Percentiles rank a stretch among this genome's conserved stretches.
phyloP scores from a whole-genome alignment of 1,139 yeast genomes.

The Yamadazyma jaroonii region DNA sequence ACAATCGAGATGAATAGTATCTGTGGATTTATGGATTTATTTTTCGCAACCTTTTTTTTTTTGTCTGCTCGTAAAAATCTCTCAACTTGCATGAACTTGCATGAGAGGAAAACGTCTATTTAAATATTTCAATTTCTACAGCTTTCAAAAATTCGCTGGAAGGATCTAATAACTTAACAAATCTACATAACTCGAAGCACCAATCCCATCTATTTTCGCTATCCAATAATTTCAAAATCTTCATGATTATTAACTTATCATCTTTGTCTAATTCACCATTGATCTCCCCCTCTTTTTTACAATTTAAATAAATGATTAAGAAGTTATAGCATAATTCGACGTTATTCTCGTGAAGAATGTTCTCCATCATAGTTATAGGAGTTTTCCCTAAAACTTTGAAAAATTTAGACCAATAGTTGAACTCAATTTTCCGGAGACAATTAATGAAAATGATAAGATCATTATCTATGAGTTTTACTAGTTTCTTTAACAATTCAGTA shows the following conservation, averaged over 20 bases:
- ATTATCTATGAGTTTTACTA: slow-evolving; percentile 29
- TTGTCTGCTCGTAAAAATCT: no score
- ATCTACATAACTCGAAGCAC: slow-evolving; percentile 47
- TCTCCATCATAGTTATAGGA: slow-evolving; percentile 39
- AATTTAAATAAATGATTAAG: slow-evolving; percentile 40
- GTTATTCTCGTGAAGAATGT: slow-evolving; percentile 32
- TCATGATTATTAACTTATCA: slow-evolving; percentile 33
- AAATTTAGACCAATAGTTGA: slow-evolving; percentile 38
- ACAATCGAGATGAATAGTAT: no score
- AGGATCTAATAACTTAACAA: slow-evolving; percentile 42
- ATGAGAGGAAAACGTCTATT: background rate
- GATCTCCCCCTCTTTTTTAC: slow-evolving; percentile 30
- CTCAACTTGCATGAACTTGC: no score
- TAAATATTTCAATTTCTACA: background rate
- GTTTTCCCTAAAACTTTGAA: slow-evolving; percentile 33
- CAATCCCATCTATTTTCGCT: slow-evolving; percentile 39
- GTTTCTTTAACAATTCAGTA: slow-evolving; percentile 16
- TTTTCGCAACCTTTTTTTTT: no score
- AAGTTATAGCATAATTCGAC: slow-evolving; percentile 44
- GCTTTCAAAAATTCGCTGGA: slow-evolving; percentile 22
- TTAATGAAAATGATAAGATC: slow-evolving; percentile 37
- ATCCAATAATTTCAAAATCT: slow-evolving; percentile 34
- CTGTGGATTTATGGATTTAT: no score
- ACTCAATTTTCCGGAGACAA: slow-evolving; percentile 44
- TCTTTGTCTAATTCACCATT: slow-evolving; percentile 20